Evolutionary conservation across 805 yeast species (phyloP), one percentile per base, ranked within the genome.

Genomic region (Maudiozyma saulgeensis): DNA sequence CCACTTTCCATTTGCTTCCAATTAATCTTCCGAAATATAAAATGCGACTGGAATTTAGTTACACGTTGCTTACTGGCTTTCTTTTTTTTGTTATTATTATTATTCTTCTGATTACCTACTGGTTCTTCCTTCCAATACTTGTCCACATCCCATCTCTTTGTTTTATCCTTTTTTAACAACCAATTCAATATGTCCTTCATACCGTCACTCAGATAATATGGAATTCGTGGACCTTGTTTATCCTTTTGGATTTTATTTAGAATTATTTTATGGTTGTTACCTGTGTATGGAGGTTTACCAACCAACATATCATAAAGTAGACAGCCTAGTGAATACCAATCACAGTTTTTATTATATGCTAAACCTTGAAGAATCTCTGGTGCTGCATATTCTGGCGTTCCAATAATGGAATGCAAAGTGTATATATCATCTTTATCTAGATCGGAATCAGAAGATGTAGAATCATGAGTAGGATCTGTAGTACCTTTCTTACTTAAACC

Each of bases 311-410:
- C 96, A 58, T 70, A 85, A 45, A 82, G 69, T 6, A 88, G 82
- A 44, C 95, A 84, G 0, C 96, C 96, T 34, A 89, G 68, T 0
- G 96, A 87, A 88, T 96, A 88, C 86, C 95, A 87, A 64, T 88
- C 96, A 45, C 89, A 93, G 32, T 80, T 75, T 48, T 79, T 82
- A 57, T 84, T 88, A 64, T 88, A 89, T 16, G 80, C 78, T 56
- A 81, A 77, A 21, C 95, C 96, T 50, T 76, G 78, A 26, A 88
- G 70, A 32, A 89, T 83, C 63, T 88, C 96, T 2, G 96, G 96
- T 0, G 96, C 96, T 81, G 88, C 66, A 42, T 71, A 68, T 48
- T 76, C 75, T 4, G 72, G 77, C 4, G 76, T 69, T 25, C 76
- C 73, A 37, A 71, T 60, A 46, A 76, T 60, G 0, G 79, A 66